Evolutionary conservation across 441 rosid species (phyloP).

Genomic region (Populus tomentosa): DNA sequence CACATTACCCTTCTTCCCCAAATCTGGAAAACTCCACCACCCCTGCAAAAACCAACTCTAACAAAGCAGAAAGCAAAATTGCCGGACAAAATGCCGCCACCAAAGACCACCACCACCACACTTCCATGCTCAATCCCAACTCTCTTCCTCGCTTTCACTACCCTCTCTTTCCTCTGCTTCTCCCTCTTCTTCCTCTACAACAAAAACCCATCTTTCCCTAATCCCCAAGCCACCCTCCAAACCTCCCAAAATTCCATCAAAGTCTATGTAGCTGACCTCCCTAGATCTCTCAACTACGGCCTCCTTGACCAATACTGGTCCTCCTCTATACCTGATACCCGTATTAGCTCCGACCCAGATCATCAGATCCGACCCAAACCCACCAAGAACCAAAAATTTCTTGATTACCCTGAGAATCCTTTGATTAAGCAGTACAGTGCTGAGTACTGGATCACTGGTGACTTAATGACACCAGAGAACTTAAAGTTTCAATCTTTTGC

Average conservation of each 20-base stretch:
- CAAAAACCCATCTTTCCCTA: slow-evolving; percentile 11
- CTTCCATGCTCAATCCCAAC: slow-evolving; percentile 32
- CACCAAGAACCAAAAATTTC: slow-evolving; percentile 30
- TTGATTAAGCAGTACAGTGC: slow-evolving; percentile 89
- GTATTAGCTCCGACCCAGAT: slow-evolving; percentile 67
- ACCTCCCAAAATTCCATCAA: slow-evolving; percentile 32
- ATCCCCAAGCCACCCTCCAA: slow-evolving; percentile 14
- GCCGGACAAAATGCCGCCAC: slow-evolving; percentile 4
- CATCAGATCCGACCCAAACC: slow-evolving; percentile 26
- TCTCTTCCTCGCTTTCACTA: slow-evolving; percentile 29
- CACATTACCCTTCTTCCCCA: no score
- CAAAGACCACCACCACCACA: slow-evolving; percentile 14
- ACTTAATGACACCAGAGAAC: slow-evolving; percentile 55
- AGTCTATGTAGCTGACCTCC: slow-evolving; percentile 65
- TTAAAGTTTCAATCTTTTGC: slow-evolving; percentile 51
- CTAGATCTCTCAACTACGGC: slow-evolving; percentile 73
- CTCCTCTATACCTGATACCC: slow-evolving; percentile 47
- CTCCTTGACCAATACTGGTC: slow-evolving; percentile 67
- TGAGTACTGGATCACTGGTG: slow-evolving; percentile 86
- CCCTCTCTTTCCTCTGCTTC: slow-evolving; percentile 10
- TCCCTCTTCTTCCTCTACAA: slow-evolving; percentile 14
- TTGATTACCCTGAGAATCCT: slow-evolving; percentile 70
- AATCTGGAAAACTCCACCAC: no score
- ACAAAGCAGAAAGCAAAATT: no score
- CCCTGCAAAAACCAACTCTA: no score